Conservation (phyloP, 345 rosid species). For the Moricandia arvensis region DNA sequence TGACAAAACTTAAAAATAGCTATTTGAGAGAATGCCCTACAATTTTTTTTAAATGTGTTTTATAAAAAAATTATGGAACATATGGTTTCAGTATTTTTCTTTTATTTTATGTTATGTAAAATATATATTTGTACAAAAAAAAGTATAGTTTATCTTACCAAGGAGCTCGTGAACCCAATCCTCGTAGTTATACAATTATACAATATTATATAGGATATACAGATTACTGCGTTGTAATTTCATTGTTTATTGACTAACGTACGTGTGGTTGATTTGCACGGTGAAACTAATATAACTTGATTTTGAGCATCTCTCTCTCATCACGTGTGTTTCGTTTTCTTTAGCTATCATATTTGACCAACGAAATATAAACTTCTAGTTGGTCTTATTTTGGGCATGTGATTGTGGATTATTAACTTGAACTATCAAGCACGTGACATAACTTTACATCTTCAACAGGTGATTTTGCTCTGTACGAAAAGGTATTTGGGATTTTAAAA, state of each 20-base stretch:
- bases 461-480: neutral
- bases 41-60: too few relatives aligned
- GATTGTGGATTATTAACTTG: constrained; percentile 22
- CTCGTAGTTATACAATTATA: too few relatives aligned
- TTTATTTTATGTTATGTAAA: too few relatives aligned
- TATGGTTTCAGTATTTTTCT: too few relatives aligned
- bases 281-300: too few relatives aligned
- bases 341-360: neutral
- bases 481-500: neutral
- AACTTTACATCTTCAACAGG: neutral
- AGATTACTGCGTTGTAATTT: neutral
- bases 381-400: neutral
- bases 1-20: too few relatives aligned
- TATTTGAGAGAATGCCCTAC: too few relatives aligned
- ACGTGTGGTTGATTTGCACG: neutral
- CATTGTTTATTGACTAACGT: neutral
- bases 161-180: neutral
- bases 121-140: too few relatives aligned
- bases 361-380: neutral
- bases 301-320: neutral
- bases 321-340: neutral
- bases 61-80: too few relatives aligned
- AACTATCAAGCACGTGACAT: constrained; percentile 24
- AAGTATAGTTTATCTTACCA: too few relatives aligned
- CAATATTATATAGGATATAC: too few relatives aligned